Base-by-base conservation (phyloP, 2,329 filamentous ascomycete species). In the Ceratocystis lukuohia region DNA sequence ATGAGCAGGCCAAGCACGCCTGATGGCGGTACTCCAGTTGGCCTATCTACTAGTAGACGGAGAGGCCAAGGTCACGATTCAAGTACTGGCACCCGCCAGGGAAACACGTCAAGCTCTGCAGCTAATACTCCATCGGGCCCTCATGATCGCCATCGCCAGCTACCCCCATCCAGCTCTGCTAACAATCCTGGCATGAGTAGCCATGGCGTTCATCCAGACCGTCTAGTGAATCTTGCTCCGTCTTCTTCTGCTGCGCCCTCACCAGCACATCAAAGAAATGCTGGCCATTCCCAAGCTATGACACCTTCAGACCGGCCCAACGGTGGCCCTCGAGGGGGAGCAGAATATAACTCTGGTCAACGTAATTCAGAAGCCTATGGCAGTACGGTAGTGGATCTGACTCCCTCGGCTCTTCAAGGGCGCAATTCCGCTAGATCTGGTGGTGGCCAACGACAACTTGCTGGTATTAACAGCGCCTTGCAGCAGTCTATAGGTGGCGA, bases 401-500 rank as follows among this genome's bases (percentile, higher is more conserved):
- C 50, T 28, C 50, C 44, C 12, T 33, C 8, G 41, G 64, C 33
- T 48, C 30, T 17, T 15, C 53, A 63, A 17, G 22, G 28, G 2
- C 22, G 63, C 33, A 53, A 65, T 46, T 6, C 10, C 1, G 56
- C 12, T 30, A 57, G 65, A 56, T 4, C 41, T 1, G 65, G 57
- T 56, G 65, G 65, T 33, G 46, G 59, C 20, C 76, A 78, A 67
- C 77, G 83, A 67, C 82, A 86, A 70, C 75, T 87, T 37, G 80
- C 80, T 12, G 80, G 81, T 59, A 86, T 87, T 68, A 84, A 85
- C 70, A 84, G 75, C 69, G 82, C 79, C 63, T 76, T 85, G 3
- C 80, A 82, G 69, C 79, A 82, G 72, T 78, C 78, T 0, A 80
- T 79, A 71, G 44, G 46, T 25, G 33, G 50, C n/a, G 67, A 68